Evolutionary conservation across 768 basidiomycete species (phyloP), one percentile per base, ranked within the genome.

Genomic region (Auriscalpium microsporum): DNA sequence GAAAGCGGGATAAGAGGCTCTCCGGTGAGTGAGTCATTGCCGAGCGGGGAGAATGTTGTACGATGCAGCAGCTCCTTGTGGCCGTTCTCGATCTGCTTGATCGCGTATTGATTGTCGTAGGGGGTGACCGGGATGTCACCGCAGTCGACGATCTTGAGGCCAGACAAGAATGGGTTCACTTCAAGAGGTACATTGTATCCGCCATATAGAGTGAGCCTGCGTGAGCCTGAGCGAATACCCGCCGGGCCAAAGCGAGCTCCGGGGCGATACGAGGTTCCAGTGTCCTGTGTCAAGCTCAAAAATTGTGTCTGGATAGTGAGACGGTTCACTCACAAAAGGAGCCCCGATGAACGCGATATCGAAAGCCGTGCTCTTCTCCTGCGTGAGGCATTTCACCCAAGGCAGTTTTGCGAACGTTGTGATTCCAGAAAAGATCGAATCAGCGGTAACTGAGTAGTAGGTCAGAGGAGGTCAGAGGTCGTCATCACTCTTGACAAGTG

Each of bases 401-500:
- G 89, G 89, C n/a, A 94, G 76, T 68, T 79, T 91, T 16, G 92
- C 91, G 66, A 93, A 94, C 2, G 89, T 90, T 2, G 83, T 81
- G 36, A 91, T 85, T 9, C 91, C 91, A 47, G 86, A 83, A 69
- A 92, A 94, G 37, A 86, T 72, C 16, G 89, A 81, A 65, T 93
- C 84, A 3, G 84, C 84, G 44, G 86, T 87, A 34, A 86, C 85
- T 86, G 49, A 10, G 48, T 37, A 47, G 10, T n/a, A 48, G 42
- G 40, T 42, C 17, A 42, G 40, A 13, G 6, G 14, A 42, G 17
- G 13, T 8, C 17, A 42, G 4, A 21, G 3, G 4, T 42, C 2
- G 40, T 14, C 17, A 14, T 17, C 13, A 42, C 14, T 42, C 40
- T 14, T 50, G 23, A 0, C 17, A 49, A 28, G 28, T 28, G 28